Evolutionary conservation across 1,139 yeast genomes (phyloP).

Genomic region (Geotrichum klebahnii): DNA sequence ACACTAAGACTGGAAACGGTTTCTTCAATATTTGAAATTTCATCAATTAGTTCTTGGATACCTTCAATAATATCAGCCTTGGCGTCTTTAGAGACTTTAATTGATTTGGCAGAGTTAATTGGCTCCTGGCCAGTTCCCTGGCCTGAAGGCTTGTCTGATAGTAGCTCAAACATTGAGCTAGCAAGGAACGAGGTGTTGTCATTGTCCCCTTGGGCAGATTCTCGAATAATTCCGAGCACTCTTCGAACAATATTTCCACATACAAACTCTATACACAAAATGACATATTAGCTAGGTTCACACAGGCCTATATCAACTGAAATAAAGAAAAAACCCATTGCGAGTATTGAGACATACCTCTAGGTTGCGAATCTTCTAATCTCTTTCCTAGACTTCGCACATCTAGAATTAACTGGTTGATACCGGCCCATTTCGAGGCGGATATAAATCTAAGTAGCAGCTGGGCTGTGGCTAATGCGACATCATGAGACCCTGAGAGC

Average conservation of each 20-base stretch:
- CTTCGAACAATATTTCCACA: slow-evolving; percentile 90
- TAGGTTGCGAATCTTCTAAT: slow-evolving; percentile 44
- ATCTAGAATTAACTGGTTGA: slow-evolving; percentile 65
- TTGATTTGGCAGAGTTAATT: slow-evolving; percentile 31
- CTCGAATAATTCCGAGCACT: slow-evolving; percentile 81
- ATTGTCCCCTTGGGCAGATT: slow-evolving; percentile 64
- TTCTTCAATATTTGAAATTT: slow-evolving; percentile 82
- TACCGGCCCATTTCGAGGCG: slow-evolving; percentile 79
- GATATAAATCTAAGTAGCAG: slow-evolving; percentile 84
- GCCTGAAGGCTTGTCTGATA: slow-evolving; percentile 36
- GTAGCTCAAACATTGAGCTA: slow-evolving; percentile 82
- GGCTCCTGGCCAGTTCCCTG: slow-evolving; percentile 29
- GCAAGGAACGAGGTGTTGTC: slow-evolving; percentile 36
- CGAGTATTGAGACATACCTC: slow-evolving; percentile 22
- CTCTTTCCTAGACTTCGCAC: slow-evolving; percentile 50
- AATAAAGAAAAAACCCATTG: neutral
- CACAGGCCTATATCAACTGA: no score
- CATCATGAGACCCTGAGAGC: slow-evolving; percentile 64
- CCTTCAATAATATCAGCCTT: slow-evolving; percentile 91
- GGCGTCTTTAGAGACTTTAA: slow-evolving; percentile 52
- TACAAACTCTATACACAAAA: slow-evolving; percentile 54
- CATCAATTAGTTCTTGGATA: slow-evolving; percentile 88
- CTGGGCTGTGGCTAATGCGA: slow-evolving; percentile 85
- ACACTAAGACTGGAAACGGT: slow-evolving; percentile 86
- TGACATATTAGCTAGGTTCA: no score